These are phyloP conservation scores for Danielozyma ontarioensis DNA, from an alignment of 805 yeast genomes.

Conservation along the genomic window DNA sequence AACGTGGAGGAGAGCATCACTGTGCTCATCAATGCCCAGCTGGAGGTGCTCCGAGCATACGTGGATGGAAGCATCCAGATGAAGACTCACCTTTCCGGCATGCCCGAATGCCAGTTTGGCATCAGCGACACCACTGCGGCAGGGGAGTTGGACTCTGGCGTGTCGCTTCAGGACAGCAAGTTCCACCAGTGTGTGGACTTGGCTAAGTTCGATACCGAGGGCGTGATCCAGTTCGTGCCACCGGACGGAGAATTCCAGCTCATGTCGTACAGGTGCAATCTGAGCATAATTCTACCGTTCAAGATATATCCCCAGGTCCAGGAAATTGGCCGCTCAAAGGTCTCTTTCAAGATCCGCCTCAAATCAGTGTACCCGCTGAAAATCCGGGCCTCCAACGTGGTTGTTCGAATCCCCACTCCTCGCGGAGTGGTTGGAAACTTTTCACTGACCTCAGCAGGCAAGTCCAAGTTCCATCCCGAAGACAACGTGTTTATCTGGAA, in stretches of 20 bases:
- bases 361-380: constrained; percentile 58
- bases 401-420: constrained; percentile 66
- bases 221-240: constrained; percentile 68
- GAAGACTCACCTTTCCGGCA: constrained; percentile 71
- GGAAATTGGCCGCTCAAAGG: constrained; percentile 35
- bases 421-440: constrained; percentile 21
- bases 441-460: constrained; percentile 52
- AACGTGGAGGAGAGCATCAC: constrained; percentile 74
- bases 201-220: constrained; percentile 58
- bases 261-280: constrained; percentile 55
- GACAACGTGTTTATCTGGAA: constrained; percentile 67
- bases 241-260: constrained; percentile 87
- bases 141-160: constrained; percentile 39
- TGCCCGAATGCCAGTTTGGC: constrained; percentile 80
- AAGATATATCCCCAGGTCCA: constrained; percentile 52
- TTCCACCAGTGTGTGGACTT: constrained; percentile 85
- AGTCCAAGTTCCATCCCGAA: constrained; percentile 62
- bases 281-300: constrained; percentile 66
- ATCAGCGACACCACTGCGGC: constrained; percentile 45
- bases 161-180: constrained; percentile 67
- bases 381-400: constrained; percentile 58
- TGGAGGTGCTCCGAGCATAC: constrained; percentile 59
- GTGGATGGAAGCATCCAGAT: constrained; percentile 73
- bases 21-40: constrained; percentile 60
- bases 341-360: constrained; percentile 57